Evolutionary conservation across 148 eudicot species (phyloP), one percentile per base, ranked within the genome.

Genomic region (Bassia scoparia): DNA sequence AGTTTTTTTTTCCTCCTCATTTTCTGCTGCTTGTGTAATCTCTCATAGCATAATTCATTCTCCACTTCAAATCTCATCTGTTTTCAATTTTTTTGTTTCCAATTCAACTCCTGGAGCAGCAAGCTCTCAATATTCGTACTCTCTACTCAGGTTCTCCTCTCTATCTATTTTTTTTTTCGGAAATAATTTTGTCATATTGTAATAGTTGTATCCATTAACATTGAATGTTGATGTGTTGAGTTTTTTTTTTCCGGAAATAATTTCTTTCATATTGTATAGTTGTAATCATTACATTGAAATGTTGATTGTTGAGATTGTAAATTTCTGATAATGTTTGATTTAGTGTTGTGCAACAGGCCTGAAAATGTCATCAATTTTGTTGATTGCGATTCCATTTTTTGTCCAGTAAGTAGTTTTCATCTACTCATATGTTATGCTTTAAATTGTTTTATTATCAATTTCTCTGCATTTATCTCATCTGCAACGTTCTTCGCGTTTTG

Each of bases 341-440:
- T 82, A 92, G 97, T 88, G 67, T 79, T 92, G 50, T 87, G 92
- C 84, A 89, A 78, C 79, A 83, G 92, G 78, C 88, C 97, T 70
- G 92, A 87, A 67, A 84, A 78, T 61, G 95, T 88, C 74, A 92
- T 95, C 86, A 92, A 89, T 73, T 92, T 92, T 61, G 83, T 89
- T 71, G 86, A 80, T 68, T 88, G 80, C 6, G 87, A 83, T 72
- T 83, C 90, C 49, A 87, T 85, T 7, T 89, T 88, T 62, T 95
- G 97, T 72, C 85, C 87, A 77, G 96, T 92, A 70, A 16, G 84
- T 86, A 41, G n/a, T 63, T 71, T 72, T 75, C 24, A 52, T 59
- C 41, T 69, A 48, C 29, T 61, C 50, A 55, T 37, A 48, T 29
- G 27, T 23, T 12, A 3, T 29, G 30, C 27, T 69, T 37, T 0